These are phyloP conservation scores for Kuraishia borneana DNA, from an alignment of 805 yeast genomes.

Conservation along the genomic window DNA sequence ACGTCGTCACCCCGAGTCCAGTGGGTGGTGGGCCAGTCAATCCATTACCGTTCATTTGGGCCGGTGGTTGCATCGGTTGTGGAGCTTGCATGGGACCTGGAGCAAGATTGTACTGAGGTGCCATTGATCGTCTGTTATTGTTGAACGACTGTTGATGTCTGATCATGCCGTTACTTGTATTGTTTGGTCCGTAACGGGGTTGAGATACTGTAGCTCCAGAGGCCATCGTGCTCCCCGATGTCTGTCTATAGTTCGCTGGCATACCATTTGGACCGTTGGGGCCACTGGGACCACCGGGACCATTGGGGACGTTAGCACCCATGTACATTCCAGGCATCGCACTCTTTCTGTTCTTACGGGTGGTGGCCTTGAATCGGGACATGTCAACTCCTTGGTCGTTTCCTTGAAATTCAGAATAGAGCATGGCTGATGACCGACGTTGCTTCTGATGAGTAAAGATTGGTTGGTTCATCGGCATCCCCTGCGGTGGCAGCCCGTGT, in stretches of 20 bases:
- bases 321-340: slow-evolving; percentile 18
- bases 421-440: slow-evolving; percentile 9
- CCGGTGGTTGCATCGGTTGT: too few relatives aligned
- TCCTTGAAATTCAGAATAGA: slow-evolving; percentile 8
- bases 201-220: too few relatives aligned
- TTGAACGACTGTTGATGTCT: not conserved
- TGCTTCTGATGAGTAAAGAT: slow-evolving; percentile 10
- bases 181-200: slow-evolving; percentile 2
- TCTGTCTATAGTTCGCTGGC: too few relatives aligned
- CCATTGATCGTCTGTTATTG: slow-evolving; percentile 6
- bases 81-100: not conserved
- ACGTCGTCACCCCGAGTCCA: too few relatives aligned
- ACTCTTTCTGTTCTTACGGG: slow-evolving; percentile 33
- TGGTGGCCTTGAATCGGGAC: slow-evolving; percentile 26
- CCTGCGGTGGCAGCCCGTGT: slow-evolving; percentile 22
- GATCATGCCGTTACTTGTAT: not conserved
- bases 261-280: slow-evolving; percentile 12
- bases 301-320: too few relatives aligned
- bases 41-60: too few relatives aligned
- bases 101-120: not conserved
- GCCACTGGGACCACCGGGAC: slow-evolving; percentile 3
- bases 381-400: slow-evolving; percentile 5
- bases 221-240: too few relatives aligned
- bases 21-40: too few relatives aligned
- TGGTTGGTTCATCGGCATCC: slow-evolving; percentile 18